Base-by-base conservation (phyloP, 73 alveolate genomes). In the Paramecium tetraurelia region DNA sequence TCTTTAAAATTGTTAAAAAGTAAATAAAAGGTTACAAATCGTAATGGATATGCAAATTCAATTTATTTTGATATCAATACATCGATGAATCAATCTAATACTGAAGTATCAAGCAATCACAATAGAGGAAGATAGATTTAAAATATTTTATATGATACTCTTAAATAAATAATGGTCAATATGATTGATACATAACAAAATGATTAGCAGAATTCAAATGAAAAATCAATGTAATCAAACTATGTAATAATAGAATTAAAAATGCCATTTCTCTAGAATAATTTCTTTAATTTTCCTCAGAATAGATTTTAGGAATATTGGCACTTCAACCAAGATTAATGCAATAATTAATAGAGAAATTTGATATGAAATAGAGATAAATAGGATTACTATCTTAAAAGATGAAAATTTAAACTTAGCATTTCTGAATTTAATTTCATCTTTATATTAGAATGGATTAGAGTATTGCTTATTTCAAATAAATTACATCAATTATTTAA, bases 1-100 rank as follows among this genome's bases (percentile, higher is more conserved):
- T 80, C 90, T 10, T 29, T 80, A 22, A 80, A 80, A 80, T 43
- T 44, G 4, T 80, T 80, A 20, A 80, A 46, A 80, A 80, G 24
- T 27, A 40, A 41, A 40, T 48, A 80, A n/a, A 80, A 80, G 46
- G 22, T 80, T n/a, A 80, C 90, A 14, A 46, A 80, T 44, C 24
- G 20, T 12, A 46, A 80, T 80, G 90, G 90, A 44, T 80, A 80
- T 80, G 90, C 90, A 38, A 80, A 80, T 48, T 80, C 90, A n/a
- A 80, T 80, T 24, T 80, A 80, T 43, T 48, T 80, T 44, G 90
- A 80, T 46, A 12, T 80, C 2, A 80, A 21, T 44, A 20, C 75
- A 41, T 21, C 72, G 5, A 18, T 22, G 4, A 41, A 44, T 38
- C 4, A 35, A 75, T 38, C 87, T 75, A 16, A 3, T 10, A 75